A percentile compares a stretch with the other conserved stretches of the same genome.
Conservation (phyloP, 495 filamentous ascomycete species). For the Apiosordaria backusii region DNA sequence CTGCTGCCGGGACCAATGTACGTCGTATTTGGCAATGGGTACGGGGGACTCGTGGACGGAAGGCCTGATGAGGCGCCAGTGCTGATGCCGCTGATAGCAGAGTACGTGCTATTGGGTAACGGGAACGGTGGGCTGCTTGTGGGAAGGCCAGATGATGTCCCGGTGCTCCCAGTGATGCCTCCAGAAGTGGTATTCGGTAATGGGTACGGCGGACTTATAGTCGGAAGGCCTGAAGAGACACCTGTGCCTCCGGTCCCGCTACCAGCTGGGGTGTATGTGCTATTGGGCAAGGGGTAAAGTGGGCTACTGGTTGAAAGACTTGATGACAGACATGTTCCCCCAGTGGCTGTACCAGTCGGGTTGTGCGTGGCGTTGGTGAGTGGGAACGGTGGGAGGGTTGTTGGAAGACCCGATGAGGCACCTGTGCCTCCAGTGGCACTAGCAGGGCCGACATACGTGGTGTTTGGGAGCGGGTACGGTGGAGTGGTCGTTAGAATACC, state of each 20-base stretch:
- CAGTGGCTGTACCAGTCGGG: conserved; percentile 11
- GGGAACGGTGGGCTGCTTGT: background rate
- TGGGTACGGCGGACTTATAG: background rate
- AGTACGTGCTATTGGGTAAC: background rate
- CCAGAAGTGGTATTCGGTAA: background rate
- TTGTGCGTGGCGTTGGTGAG: conserved; percentile 12
- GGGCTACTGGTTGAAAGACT: background rate
- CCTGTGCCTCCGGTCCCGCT: background rate
- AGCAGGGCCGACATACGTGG: conserved; percentile 13
- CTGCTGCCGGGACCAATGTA: conserved; percentile 5
- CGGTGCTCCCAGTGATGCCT: background rate
- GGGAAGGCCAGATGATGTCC: background rate
- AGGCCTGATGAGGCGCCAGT: background rate
- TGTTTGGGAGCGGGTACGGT: conserved; percentile 9
- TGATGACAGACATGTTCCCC: background rate
- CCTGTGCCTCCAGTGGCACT: conserved; percentile 6
- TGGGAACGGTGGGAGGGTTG: conserved; percentile 13
- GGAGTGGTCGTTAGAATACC: background rate
- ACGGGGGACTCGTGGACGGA: conserved; percentile 1
- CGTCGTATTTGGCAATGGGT: conserved; percentile 17
- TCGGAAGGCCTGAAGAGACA: background rate
- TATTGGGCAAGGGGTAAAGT: background rate
- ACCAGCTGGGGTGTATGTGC: background rate
- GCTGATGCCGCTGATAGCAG: background rate
- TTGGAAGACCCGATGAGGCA: background rate